Percentiles rank a stretch among this genome's conserved stretches.
Conservation (phyloP, 2,329 filamentous ascomycete species). For the Trichoderma afroharzianum region DNA sequence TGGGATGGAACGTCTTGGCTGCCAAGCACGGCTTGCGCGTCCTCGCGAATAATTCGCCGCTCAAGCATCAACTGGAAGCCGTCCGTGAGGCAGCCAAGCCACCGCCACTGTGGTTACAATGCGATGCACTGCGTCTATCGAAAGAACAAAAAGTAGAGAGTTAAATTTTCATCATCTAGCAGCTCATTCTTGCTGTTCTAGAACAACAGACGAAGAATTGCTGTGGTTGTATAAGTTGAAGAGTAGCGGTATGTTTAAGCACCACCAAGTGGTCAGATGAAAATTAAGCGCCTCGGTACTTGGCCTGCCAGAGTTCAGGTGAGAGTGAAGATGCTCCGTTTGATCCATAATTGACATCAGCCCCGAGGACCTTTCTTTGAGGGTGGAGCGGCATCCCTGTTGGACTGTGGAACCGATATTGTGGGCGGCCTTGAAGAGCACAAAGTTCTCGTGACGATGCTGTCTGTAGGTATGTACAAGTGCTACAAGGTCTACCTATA, state of each 20-base stretch:
- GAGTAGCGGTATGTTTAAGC: not conserved
- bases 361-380: not conserved
- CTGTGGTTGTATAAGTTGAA: not conserved
- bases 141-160: not conserved
- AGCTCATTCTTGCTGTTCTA: not conserved
- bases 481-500: not conserved
- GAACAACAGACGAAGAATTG: not conserved
- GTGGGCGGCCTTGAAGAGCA: not conserved
- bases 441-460: not conserved
- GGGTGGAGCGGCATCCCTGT: not conserved
- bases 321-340: not conserved
- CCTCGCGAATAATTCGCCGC: not conserved
- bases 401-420: not conserved
- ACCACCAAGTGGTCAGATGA: not conserved
- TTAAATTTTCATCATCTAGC: not conserved
- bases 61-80: not conserved
- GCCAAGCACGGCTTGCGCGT: not conserved
- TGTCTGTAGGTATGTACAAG: not conserved
- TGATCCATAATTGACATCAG: not conserved
- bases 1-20: not conserved
- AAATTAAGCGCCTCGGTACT: not conserved
- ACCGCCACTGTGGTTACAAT: not conserved
- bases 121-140: not conserved
- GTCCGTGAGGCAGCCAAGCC: not conserved
- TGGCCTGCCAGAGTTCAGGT: not conserved